These are phyloP conservation scores for Termitomyces bulborhizus DNA, from an alignment of 768 basidiomycete species.

Conservation along the genomic window DNA sequence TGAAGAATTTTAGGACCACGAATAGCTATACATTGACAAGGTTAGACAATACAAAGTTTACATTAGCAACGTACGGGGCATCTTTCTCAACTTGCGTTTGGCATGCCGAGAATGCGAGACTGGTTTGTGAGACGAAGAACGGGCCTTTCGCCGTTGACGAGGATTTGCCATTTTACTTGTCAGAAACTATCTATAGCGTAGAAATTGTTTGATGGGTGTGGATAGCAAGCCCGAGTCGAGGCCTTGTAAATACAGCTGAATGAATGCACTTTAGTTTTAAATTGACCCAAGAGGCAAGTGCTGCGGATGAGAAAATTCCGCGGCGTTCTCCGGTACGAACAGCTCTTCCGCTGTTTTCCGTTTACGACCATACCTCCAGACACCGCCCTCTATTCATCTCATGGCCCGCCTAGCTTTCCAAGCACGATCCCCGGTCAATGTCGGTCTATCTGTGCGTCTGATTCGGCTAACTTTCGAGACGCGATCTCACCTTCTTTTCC, in stretches of 20 bases:
- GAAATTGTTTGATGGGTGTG: not conserved
- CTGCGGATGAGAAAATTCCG: constrained; percentile 10
- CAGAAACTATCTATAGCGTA: not conserved
- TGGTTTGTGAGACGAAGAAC: constrained; percentile 68
- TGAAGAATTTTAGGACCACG: constrained; percentile 77
- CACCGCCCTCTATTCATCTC: constrained; percentile 2
- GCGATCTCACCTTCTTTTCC: constrained; percentile 7
- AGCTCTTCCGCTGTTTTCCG: constrained; percentile 25
- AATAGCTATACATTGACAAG: constrained; percentile 44
- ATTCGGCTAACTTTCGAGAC: constrained; percentile 7
- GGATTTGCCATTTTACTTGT: constrained; percentile 77
- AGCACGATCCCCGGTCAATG: constrained; percentile 28
- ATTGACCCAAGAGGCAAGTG: not conserved
- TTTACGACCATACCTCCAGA: not conserved
- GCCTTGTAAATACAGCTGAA: too few species aligned
- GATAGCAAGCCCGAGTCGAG: too few species aligned
- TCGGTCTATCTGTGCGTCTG: constrained; percentile 31
- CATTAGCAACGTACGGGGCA: constrained; percentile 42
- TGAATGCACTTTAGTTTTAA: not conserved
- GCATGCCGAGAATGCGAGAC: constrained; percentile 72
- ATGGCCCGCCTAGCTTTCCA: constrained; percentile 42
- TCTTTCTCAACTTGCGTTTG: constrained; percentile 73
- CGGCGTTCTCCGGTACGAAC: constrained; percentile 24
- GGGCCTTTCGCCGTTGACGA: constrained; percentile 82
- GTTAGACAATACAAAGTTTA: not conserved